Base-by-base conservation (phyloP, 768 basidiomycete species). In the Neoboletus brunneissimus region DNA sequence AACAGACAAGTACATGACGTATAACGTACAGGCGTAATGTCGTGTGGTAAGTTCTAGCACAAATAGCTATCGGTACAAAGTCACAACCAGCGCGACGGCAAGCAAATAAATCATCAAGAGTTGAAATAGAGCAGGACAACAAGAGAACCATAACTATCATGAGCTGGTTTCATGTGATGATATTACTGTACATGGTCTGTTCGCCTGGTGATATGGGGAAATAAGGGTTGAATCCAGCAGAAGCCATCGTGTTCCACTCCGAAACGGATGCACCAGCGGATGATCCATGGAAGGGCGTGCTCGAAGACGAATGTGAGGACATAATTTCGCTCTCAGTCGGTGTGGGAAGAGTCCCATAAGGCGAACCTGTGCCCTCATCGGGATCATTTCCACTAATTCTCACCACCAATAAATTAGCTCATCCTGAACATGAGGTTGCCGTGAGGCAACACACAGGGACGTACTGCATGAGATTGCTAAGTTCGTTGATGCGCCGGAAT, bases 381-480 rank as follows among this genome's bases (percentile, higher is more conserved):
- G 76, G 75, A 72, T 84, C 81, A 63, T 73, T 77, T 31, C 79
- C 81, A 69, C 81, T 83, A 63, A 67, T 72, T 72, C 70, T 71
- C 72, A 70, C 57, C 46, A 55, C 51, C 45, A 57, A 46, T 27
- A 64, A 53, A 69, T 68, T 69, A 72, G 69, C 62, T 74, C 68
- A 72, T 66, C 43, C 31, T 56, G 59, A 48, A 64, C 72, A 72
- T 35, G 71, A 71, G 71, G 71, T 38, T 45, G 63, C 70, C 71
- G 65, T 60, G 67, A 73, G 70, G 72, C 65, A 55, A 57, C 41
- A 56, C 40, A 51, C 54, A 58, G 62, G 59, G 46, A 82, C 86
- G 68, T 72, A 89, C 88, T 85, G 85, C 73, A 89, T 77, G 32
- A 86, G 71, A 65, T 77, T 80, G 66, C 78, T 77, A 34, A 90